These are phyloP conservation scores for Penicillium cosmopolitanum DNA, from an alignment of 495 filamentous ascomycete species.

Conservation along the genomic window DNA sequence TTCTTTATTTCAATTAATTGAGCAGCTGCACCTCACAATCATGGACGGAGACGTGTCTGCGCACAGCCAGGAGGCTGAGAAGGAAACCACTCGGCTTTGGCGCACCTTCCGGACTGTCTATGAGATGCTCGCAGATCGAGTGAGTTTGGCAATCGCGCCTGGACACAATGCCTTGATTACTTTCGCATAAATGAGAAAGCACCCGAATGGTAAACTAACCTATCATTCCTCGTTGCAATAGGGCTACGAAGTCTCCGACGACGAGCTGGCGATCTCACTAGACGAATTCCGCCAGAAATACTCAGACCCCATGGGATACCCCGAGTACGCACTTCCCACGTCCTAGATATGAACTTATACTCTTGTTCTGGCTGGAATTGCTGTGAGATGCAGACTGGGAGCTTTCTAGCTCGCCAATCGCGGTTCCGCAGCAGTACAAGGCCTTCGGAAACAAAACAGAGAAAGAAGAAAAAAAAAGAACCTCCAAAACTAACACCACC, in stretches of 20 bases:
- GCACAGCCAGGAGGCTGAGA: slow-evolving; percentile 59
- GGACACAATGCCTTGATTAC: background rate
- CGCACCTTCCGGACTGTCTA: slow-evolving; percentile 85
- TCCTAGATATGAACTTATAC: background rate
- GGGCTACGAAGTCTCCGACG: slow-evolving; percentile 91
- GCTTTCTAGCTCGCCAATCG: no score
- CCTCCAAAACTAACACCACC: slow-evolving; percentile 30
- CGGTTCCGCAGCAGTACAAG: no score
- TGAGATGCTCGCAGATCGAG: slow-evolving; percentile 84
- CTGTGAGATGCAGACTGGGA: no score
- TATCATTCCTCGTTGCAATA: slow-evolving; percentile 32
- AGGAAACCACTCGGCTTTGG: slow-evolving; percentile 76
- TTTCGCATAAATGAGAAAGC: background rate
- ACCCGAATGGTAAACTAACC: background rate
- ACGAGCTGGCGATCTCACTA: slow-evolving; percentile 82
- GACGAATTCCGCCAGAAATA: slow-evolving; percentile 72
- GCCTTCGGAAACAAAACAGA: no score
- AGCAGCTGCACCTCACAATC: slow-evolving; percentile 8
- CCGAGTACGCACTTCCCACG: slow-evolving; percentile 58
- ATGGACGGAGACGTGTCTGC: slow-evolving; percentile 59
- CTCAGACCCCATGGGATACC: slow-evolving; percentile 66
- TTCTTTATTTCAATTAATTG: background rate
- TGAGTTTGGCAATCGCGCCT: slow-evolving; percentile 41
- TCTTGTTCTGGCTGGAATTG: no score
- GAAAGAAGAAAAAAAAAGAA: background rate